Base-by-base conservation (phyloP, 1,284 basidiomycete genomes). In the Pseudozyma flocculosa region DNA sequence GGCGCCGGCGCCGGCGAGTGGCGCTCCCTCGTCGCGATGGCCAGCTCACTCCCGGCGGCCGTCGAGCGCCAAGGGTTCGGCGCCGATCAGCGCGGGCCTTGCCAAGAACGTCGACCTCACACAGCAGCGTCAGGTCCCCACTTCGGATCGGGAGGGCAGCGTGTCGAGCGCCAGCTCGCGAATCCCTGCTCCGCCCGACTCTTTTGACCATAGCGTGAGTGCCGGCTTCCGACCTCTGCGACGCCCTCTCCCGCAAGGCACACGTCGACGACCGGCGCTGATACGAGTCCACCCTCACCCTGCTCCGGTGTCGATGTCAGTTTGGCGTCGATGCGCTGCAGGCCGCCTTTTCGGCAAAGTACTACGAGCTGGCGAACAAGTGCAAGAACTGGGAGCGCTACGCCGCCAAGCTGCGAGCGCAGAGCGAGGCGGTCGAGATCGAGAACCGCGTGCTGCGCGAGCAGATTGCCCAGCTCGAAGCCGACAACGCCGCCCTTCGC, bases 341-440 rank as follows among this genome's bases (percentile, higher is more conserved):
- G 24, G 59, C 61, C 18, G 68, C 66, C 10, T 73, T 68, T 43
- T 53, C 57, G 0, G 62, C 62, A 40, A 70, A 72, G 42, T 69
- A 66, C 50, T 61, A 66, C 44, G 65, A 69, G 49, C 55, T 68
- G 3, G 61, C 66, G 13, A 53, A 50, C 54, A 74, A 74, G 45
- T 72, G 70, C 63, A 70, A 66, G 34, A 58, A 56, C n/a, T 74
- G 72, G 72, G 68, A 74, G 43, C 54, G 46, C 36, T 73, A 67
- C 39, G 62, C 70, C 2, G 62, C 70, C 17, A 72, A 69, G 54
- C 60, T 74, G 19, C 53, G 57, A 22, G 68, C 70, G 8, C 65
- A 71, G 49, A 43, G 60, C 19, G 68, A 67, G 21, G 68, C 54
- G 0, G 60, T 73, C 45, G 62, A 63, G 22, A 55, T 61, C 15